Percentiles rank a stretch among this genome's conserved stretches.
Conservation (phyloP, 768 basidiomycete genomes). For the Boletus patriciae region DNA sequence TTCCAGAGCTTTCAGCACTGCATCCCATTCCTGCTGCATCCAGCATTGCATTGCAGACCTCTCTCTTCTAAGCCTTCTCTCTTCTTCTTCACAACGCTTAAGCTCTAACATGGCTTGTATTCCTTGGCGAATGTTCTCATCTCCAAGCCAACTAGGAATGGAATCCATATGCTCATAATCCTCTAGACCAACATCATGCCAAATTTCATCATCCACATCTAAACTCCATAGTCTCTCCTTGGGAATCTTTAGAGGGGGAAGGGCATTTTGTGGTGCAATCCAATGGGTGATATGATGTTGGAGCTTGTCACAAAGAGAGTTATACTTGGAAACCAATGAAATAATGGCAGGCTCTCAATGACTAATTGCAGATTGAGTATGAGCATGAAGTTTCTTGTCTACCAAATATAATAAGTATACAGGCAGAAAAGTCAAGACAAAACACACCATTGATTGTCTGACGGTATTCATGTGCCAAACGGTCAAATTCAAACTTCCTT, state of each 20-base stretch:
- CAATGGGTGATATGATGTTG: background rate
- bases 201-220: background rate
- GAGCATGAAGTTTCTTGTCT: background rate
- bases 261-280: background rate
- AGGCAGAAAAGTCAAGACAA: background rate
- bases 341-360: background rate
- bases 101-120: background rate
- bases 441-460: background rate
- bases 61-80: background rate
- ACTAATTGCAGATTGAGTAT: background rate
- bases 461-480: background rate
- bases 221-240: background rate
- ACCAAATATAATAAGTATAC: background rate
- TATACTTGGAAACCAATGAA: background rate
- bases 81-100: background rate
- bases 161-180: background rate
- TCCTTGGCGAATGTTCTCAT: background rate
- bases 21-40: background rate
- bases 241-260: background rate
- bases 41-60: background rate
- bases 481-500: background rate
- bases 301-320: background rate
- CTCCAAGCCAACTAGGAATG: background rate
- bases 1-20: background rate
- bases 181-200: background rate